phyloP scores from a whole-genome alignment of 768 basidiomycete species.

The Rickenella mellea region DNA sequence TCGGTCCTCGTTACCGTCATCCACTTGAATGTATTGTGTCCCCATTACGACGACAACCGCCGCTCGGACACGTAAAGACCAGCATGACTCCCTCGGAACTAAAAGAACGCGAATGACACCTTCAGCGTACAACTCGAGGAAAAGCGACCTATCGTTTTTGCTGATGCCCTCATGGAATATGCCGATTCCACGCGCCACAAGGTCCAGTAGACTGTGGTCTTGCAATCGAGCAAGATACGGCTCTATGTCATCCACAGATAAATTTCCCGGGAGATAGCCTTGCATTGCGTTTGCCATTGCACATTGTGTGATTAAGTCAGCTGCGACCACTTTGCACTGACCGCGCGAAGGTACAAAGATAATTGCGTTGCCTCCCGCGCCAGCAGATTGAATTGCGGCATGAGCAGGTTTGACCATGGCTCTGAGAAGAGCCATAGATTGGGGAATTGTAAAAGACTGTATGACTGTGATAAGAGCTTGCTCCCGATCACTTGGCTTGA shows the following conservation, averaged over 20 bases:
- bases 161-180: conserved; percentile 72
- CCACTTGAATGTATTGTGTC: conserved; percentile 68
- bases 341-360: conserved; percentile 83
- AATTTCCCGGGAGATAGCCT: conserved; percentile 53
- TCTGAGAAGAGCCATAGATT: conserved; percentile 82
- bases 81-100: conserved; percentile 75
- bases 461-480: conserved; percentile 60
- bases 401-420: conserved; percentile 89
- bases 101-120: conserved; percentile 75
- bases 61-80: conserved; percentile 82
- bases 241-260: conserved; percentile 47
- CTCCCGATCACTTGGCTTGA: conserved; percentile 76
- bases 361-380: conserved; percentile 44
- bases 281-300: conserved; percentile 64
- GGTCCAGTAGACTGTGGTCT: conserved; percentile 57
- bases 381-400: conserved; percentile 47
- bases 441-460: conserved; percentile 76
- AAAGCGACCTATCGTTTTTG: conserved; percentile 56
- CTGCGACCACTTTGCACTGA: conserved; percentile 66
- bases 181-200: conserved; percentile 78
- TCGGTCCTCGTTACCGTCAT: conserved; percentile 41
- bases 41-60: conserved; percentile 83
- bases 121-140: conserved; percentile 75
- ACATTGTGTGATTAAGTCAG: conserved; percentile 82
- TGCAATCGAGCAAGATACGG: conserved; percentile 47